Percentiles rank a stretch among this genome's conserved stretches.
Conservation (phyloP, 2,329 filamentous ascomycete species). For the Aureobasidium sp. region DNA sequence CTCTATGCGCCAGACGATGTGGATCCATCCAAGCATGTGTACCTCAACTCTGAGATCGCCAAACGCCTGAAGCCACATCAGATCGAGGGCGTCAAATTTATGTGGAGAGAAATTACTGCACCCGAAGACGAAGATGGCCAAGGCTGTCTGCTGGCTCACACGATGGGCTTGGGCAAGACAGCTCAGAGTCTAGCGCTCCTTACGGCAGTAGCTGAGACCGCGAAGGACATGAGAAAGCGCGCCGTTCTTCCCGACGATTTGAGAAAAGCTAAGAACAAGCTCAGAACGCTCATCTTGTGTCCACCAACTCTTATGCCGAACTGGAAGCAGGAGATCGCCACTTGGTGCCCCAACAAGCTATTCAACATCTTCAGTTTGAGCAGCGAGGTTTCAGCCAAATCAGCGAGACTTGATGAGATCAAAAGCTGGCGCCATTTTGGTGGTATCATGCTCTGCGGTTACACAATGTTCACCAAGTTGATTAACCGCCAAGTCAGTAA, state of each 20-base stretch:
- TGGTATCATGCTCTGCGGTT: conserved; percentile 71
- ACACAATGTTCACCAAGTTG: conserved; percentile 54
- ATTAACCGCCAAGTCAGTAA: conserved; percentile 22
- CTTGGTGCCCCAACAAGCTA: conserved; percentile 52
- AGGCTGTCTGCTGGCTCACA: conserved; percentile 77
- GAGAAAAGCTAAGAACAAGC: conserved; percentile 28
- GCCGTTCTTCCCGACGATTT: conserved; percentile 62
- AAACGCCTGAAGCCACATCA: conserved; percentile 69
- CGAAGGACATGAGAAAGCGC: conserved; percentile 51
- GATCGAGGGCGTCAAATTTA: conserved; percentile 70
- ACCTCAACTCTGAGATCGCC: conserved; percentile 57
- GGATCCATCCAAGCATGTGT: conserved; percentile 47
- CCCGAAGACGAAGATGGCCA: conserved; percentile 44
- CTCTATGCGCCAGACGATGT: neutral
- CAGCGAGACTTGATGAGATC: conserved; percentile 41
- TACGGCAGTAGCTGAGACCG: conserved; percentile 60
- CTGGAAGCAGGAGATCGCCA: conserved; percentile 68
- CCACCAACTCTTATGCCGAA: conserved; percentile 70
- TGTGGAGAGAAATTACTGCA: conserved; percentile 76
- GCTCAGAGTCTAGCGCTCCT: conserved; percentile 83
- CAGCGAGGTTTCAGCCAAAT: neutral
- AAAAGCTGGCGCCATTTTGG: conserved; percentile 54
- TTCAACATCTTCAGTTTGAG: conserved; percentile 45
- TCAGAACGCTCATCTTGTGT: conserved; percentile 64
- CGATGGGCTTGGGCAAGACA: conserved; percentile 88